These are phyloP conservation scores for Kurtzmaniella quercitrusa DNA, from an alignment of 1,139 yeast species.

Conservation along the genomic window DNA sequence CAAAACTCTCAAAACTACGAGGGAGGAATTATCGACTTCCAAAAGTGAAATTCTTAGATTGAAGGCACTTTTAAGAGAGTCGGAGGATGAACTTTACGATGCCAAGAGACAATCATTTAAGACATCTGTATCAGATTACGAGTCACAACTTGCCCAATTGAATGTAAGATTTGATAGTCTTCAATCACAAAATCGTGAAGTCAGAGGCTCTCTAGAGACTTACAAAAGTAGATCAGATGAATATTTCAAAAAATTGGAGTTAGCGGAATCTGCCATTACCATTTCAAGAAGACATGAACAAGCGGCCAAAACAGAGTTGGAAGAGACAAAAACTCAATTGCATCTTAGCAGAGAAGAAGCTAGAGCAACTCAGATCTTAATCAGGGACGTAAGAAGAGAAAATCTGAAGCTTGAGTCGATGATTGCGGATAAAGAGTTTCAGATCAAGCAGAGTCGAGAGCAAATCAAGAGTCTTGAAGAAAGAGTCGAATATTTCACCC, in stretches of 20 bases:
- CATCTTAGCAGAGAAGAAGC: conserved; percentile 56
- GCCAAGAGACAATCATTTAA: conserved; percentile 32
- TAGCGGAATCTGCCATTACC: conserved; percentile 71
- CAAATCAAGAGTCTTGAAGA: conserved; percentile 40
- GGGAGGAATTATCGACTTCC: conserved; percentile 47
- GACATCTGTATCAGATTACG: conserved; percentile 36
- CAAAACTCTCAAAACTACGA: conserved; percentile 43
- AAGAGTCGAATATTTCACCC: conserved; percentile 51
- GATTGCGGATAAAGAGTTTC: conserved; percentile 55
- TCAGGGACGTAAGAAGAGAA: conserved; percentile 53
- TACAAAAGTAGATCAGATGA: conserved; percentile 75
- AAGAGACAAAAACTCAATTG: conserved; percentile 51
- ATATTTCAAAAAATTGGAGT: conserved; percentile 67
- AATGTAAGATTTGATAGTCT: conserved; percentile 53
- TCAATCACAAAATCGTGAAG: conserved; percentile 46
- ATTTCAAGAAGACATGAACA: conserved; percentile 62
- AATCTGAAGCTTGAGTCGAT: conserved; percentile 54
- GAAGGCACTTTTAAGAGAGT: conserved; percentile 44
- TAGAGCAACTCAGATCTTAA: conserved; percentile 51
- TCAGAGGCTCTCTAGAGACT: conserved; percentile 50
- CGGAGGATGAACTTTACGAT: conserved; percentile 44
- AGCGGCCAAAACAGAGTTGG: conserved; percentile 50
- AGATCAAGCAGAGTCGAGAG: conserved; percentile 48
- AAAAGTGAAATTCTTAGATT: conserved; percentile 50
- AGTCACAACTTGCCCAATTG: conserved; percentile 37